These are phyloP conservation scores for Salix purpurea DNA, from an alignment of 345 rosid genomes.

Conservation along the genomic window DNA sequence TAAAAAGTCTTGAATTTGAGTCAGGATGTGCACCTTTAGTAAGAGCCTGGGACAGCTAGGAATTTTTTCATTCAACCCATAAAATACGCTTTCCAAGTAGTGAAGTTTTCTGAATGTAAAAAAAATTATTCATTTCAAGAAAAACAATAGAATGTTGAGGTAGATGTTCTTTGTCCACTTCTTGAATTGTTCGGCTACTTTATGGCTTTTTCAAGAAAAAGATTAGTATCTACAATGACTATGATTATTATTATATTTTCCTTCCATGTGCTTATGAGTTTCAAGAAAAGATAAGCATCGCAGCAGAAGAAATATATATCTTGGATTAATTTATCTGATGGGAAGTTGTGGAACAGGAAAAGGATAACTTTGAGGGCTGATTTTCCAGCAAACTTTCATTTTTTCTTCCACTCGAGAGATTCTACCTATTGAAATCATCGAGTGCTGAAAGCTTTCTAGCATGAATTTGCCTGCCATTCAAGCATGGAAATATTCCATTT, in stretches of 20 bases:
- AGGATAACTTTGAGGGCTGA: neutral
- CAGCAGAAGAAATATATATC: neutral
- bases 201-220: neutral
- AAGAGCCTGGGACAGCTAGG: fast-evolving
- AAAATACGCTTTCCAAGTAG: fast-evolving
- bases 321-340: no score
- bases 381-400: neutral
- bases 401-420: neutral
- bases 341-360: neutral
- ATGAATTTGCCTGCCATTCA: neutral
- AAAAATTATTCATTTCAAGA: no score
- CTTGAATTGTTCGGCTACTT: neutral
- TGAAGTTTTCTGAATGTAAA: no score
- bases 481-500: neutral
- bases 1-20: no score
- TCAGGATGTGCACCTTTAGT: no score
- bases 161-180: neutral
- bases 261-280: neutral
- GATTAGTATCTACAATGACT: neutral
- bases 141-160: neutral
- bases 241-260: neutral
- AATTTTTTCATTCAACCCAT: no score
- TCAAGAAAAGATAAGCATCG: neutral
- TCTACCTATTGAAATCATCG: neutral
- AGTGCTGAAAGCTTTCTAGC: neutral